Base-by-base conservation (phyloP, 2,329 filamentous ascomycete species). In the Fusarium falciforme region DNA sequence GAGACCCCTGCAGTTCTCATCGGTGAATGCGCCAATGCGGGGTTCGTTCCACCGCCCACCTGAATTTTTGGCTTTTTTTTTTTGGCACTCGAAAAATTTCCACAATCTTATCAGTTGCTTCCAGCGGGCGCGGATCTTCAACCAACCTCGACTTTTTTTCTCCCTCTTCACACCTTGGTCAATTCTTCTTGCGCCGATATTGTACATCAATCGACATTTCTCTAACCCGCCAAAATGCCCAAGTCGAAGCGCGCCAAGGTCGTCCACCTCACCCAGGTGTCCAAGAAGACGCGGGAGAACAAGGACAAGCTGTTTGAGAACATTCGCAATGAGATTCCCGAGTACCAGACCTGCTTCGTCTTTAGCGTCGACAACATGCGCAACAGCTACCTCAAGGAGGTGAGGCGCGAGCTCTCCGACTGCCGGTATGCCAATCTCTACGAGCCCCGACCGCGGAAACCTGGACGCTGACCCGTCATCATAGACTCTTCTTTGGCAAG, bases 341-440 rank as follows among this genome's bases (percentile, higher is more conserved):
- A 94, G 80, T 98, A 96, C 88, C 90, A 95, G 84, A 91, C 96
- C 88, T 93, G 96, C 86, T 97, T 97, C 85, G 94, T 98, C 82
- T 97, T 99, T 83, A 90, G 90, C 80, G 92, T 99, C 77, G 94
- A 97, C 82, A 98, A 98, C 87, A 98, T 98, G 94, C 94, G 96
- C 83, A 99, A 99, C 87, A 97, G 92, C 78, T 95, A 98, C 84
- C 87, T 98, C 80, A 98, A 98, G 87, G 91, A 94, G 79, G 94
- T 98, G 77, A 92, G 96, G 77, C 90, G 91, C 76, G 93, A 98
- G 79, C 92, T 98, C 78, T 88, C 88, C 59, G 95, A 98, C 86
- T 93, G 93, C 87, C 91, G 93, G 94, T 96, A 86, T 77, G 88
- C 83, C 40, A 68, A 40, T 40, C 66, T 40, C 59, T 63, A 22